Evolutionary conservation across 768 basidiomycete species (phyloP).

Genomic region (Suillus lakei): DNA sequence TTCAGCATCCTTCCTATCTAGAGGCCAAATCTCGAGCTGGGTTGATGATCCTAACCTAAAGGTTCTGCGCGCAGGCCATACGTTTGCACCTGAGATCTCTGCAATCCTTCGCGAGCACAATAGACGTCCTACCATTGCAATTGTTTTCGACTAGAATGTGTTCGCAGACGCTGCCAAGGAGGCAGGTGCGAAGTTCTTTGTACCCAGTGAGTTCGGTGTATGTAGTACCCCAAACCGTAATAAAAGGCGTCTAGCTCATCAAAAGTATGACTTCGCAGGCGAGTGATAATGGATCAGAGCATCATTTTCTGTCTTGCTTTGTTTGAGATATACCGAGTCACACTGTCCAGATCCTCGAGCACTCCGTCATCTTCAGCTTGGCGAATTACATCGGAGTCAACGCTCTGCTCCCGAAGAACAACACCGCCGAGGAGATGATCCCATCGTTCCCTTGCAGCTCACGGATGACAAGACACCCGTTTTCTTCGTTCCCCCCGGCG

Average conservation of each 20-base stretch:
- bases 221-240: constrained; percentile 3
- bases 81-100: background rate
- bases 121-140: constrained; percentile 3
- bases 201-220: constrained; percentile 35
- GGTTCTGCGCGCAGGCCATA: background rate
- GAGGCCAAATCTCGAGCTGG: no score
- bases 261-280: constrained; percentile 3
- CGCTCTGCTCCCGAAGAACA: constrained; percentile 22
- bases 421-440: constrained; percentile 30
- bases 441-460: constrained; percentile 42
- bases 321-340: no score
- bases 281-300: background rate
- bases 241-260: no score
- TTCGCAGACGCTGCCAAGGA: constrained; percentile 14
- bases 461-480: constrained; percentile 43
- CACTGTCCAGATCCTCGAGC: constrained; percentile 41
- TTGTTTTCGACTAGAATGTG: background rate
- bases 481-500: constrained; percentile 48
- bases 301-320: no score
- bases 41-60: no score
- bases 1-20: no score
- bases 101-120: constrained; percentile 4
- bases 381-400: constrained; percentile 35
- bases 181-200: constrained; percentile 33
- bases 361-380: constrained; percentile 32